A percentile compares a stretch with the other conserved stretches of the same genome.
Conservation (phyloP, 1,284 basidiomycete species). For the Mycosarcoma maydis region DNA sequence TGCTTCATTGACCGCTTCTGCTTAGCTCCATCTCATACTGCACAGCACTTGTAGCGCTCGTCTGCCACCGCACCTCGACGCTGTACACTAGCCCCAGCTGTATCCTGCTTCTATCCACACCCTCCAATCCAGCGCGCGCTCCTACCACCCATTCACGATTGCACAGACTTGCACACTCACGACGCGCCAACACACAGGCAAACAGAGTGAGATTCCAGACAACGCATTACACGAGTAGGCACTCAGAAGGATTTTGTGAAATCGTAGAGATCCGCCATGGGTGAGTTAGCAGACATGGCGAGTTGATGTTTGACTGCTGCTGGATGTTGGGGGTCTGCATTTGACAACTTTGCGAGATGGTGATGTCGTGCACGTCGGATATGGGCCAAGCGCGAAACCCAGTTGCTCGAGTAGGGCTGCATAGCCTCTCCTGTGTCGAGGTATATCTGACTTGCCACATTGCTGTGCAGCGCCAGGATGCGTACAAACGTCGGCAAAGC, state of each 20-base stretch:
- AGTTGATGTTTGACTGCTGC: background rate
- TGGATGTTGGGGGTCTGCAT: slow-evolving; percentile 3
- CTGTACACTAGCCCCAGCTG: no score
- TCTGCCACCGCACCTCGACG: no score
- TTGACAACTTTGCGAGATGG: slow-evolving; percentile 24
- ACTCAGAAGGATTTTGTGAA: slow-evolving; percentile 44
- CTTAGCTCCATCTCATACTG: no score
- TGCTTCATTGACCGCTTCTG: no score
- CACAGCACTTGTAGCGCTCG: no score
- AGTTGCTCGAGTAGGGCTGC: slow-evolving; percentile 63
- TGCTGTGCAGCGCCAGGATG: slow-evolving; percentile 60
- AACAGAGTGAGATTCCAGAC: no score
- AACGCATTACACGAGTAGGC: background rate
- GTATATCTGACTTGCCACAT: slow-evolving; percentile 64
- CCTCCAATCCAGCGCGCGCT: no score
- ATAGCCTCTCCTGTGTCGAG: slow-evolving; percentile 62
- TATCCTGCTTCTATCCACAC: no score
- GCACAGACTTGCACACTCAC: no score
- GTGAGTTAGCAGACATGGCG: slow-evolving; percentile 26
- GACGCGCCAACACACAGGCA: no score
- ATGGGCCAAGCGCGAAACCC: slow-evolving; percentile 55
- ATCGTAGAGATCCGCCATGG: slow-evolving; percentile 38
- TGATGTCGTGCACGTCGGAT: slow-evolving; percentile 37
- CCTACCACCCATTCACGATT: no score
- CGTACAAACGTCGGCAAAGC: slow-evolving; percentile 61